Conservation (phyloP, 441 rosid genomes). For the Gossypium schwendimanii region DNA sequence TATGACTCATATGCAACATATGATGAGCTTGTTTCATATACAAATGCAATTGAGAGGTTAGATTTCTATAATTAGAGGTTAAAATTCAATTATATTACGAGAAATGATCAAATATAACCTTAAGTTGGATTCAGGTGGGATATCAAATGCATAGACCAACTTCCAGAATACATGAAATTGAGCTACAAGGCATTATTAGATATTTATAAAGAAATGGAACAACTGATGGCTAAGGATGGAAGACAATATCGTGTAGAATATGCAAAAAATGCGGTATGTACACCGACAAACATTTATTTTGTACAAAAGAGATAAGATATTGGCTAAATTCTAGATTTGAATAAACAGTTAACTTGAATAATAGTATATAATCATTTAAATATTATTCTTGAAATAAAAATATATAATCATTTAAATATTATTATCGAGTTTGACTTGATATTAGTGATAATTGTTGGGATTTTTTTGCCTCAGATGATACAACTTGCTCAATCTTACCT, state of each 20-base stretch:
- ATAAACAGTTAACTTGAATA: not conserved
- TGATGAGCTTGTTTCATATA: conserved; percentile 31
- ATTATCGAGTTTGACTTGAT: too few relatives aligned
- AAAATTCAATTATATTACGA: not conserved
- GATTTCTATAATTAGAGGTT: not conserved
- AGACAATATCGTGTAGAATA: conserved; percentile 2
- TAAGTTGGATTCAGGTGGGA: conserved; percentile 19
- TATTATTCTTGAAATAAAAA: too few relatives aligned
- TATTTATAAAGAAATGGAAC: conserved; percentile 24
- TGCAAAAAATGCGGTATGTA: not conserved
- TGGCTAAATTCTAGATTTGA: too few relatives aligned
- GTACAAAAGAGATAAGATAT: not conserved
- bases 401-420: not conserved
- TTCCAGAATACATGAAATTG: conserved; percentile 28
- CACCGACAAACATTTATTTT: not conserved
- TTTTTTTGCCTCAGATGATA: not conserved
- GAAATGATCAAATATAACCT: not conserved
- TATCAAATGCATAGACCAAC: conserved; percentile 14
- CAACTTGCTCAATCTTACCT: conserved; percentile 5
- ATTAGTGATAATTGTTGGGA: not conserved
- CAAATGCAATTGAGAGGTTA: conserved; percentile 26
- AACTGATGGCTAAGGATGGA: conserved; percentile 12
- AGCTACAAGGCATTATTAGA: conserved; percentile 15
- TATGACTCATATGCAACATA: conserved; percentile 39
- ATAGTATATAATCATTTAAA: too few relatives aligned